phyloP scores from a whole-genome alignment of 768 basidiomycete species.

The Leccinellum albellum region DNA sequence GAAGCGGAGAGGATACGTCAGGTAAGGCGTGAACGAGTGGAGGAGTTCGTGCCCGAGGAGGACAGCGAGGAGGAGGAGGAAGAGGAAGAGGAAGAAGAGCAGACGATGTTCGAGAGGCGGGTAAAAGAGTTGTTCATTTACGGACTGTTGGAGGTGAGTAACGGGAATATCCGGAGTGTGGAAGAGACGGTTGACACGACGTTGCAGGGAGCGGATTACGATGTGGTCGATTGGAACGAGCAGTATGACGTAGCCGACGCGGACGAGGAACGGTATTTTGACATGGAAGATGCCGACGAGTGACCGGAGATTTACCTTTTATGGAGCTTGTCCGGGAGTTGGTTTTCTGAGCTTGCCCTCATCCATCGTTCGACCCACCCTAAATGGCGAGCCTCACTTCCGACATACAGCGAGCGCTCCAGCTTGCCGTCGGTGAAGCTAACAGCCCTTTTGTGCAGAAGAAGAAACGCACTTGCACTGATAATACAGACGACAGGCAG shows the following conservation, averaged over 20 bases:
- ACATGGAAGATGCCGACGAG: constrained; percentile 50
- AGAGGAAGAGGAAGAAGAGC: constrained; percentile 44
- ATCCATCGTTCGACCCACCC: constrained; percentile 38
- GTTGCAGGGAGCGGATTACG: constrained; percentile 62
- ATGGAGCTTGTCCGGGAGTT: constrained; percentile 18
- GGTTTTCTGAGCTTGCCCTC: constrained; percentile 37
- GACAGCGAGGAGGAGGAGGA: constrained; percentile 48
- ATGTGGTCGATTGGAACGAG: constrained; percentile 73
- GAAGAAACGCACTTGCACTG: constrained; percentile 34
- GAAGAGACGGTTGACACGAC: neutral
- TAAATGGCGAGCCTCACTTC: constrained; percentile 38
- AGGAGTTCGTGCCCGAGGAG: constrained; percentile 55
- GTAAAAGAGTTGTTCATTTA: constrained; percentile 74
- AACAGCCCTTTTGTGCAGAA: constrained; percentile 38
- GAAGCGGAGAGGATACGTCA: constrained; percentile 57
- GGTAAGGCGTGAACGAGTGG: constrained; percentile 38
- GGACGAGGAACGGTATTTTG: constrained; percentile 67
- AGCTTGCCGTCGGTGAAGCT: constrained; percentile 45
- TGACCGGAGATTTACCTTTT: constrained; percentile 16
- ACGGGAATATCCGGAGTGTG: neutral
- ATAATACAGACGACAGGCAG: constrained; percentile 27
- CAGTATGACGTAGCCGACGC: constrained; percentile 49
- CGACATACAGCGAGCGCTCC: constrained; percentile 49
- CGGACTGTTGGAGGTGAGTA: constrained; percentile 65
- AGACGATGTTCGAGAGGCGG: constrained; percentile 51